phyloP scores from a whole-genome alignment of 106 monocot genomes.

The Agapanthus africanus region DNA sequence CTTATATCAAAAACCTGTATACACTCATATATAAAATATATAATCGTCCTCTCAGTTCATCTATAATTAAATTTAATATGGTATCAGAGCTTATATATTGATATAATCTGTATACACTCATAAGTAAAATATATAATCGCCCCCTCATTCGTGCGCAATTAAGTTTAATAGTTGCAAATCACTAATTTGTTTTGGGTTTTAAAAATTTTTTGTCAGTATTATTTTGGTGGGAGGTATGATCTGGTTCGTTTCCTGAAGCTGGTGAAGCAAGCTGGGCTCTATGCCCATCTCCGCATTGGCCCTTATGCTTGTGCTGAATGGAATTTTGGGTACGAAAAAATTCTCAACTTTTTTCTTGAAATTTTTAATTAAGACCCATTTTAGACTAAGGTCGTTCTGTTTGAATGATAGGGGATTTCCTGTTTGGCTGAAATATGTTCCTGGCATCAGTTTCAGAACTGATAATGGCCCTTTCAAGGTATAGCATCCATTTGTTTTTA shows the following conservation, averaged over 20 bases:
- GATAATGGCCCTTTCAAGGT: slow-evolving; percentile 98
- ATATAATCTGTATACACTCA: too few relatives aligned
- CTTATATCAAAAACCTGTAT: too few relatives aligned
- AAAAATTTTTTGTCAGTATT: slow-evolving; percentile 53
- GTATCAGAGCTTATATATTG: too few relatives aligned
- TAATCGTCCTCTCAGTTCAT: too few relatives aligned
- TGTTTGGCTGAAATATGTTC: slow-evolving; percentile 84
- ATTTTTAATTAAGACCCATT: background rate
- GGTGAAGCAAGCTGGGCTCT: slow-evolving; percentile 84
- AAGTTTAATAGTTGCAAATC: too few relatives aligned
- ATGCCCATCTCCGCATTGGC: slow-evolving; percentile 84
- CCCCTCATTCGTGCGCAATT: too few relatives aligned
- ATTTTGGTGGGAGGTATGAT: slow-evolving; percentile 77
- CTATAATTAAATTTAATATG: too few relatives aligned
- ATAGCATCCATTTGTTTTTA: too few relatives aligned
- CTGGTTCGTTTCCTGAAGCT: slow-evolving; percentile 77
- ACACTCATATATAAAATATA: too few relatives aligned
- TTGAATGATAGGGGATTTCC: slow-evolving; percentile 68
- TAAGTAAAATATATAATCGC: too few relatives aligned
- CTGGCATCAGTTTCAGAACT: slow-evolving; percentile 87
- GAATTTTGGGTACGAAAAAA: slow-evolving; percentile 73
- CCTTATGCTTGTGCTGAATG: slow-evolving; percentile 94
- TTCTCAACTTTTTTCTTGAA: background rate
- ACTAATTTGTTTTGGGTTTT: background rate
- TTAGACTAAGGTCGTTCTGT: background rate